These are phyloP conservation scores for Blastobotrys ciferrii DNA, from an alignment of 1,139 yeast species.

Conservation along the genomic window DNA sequence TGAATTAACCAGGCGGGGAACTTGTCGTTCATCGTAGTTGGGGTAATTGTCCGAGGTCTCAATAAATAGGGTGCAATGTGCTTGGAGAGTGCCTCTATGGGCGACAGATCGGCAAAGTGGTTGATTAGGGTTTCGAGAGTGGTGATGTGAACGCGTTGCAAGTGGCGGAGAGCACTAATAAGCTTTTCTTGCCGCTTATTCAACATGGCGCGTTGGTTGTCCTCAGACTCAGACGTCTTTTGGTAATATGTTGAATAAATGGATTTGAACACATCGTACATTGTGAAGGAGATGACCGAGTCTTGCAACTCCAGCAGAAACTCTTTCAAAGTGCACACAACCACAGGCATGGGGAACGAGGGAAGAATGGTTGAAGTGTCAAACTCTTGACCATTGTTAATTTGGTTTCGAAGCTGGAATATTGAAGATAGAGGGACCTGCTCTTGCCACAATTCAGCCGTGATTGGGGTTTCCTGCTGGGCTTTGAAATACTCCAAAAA, in stretches of 20 bases:
- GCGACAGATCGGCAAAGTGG: constrained; percentile 19
- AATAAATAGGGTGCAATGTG: constrained; percentile 32
- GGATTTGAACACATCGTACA: constrained; percentile 64
- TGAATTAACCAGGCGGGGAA: constrained; percentile 32
- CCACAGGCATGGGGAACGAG: constrained; percentile 49
- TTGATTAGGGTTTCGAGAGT: constrained; percentile 18
- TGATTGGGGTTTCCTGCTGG: constrained; percentile 61
- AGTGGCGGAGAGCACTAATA: constrained; percentile 22
- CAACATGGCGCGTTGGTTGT: constrained; percentile 3
- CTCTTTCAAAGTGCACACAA: constrained; percentile 66
- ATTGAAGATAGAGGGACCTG: constrained; percentile 63
- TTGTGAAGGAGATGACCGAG: constrained; percentile 64
- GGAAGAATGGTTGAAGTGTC: constrained; percentile 29
- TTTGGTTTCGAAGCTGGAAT: constrained; percentile 58
- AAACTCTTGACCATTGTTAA: constrained; percentile 51
- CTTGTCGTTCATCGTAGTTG: constrained; percentile 32
- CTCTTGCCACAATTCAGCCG: constrained; percentile 27
- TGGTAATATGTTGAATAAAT: constrained; percentile 44
- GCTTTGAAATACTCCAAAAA: constrained; percentile 63
- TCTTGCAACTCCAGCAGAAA: constrained; percentile 82
- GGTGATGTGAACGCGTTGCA: constrained; percentile 19
- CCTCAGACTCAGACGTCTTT: background rate
- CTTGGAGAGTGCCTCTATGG: constrained; percentile 21
- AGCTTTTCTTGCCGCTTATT: constrained; percentile 14
- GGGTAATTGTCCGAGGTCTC: constrained; percentile 37